Conservation (phyloP, 2,329 filamentous ascomycete species). For the Colletotrichum tropicicola region DNA sequence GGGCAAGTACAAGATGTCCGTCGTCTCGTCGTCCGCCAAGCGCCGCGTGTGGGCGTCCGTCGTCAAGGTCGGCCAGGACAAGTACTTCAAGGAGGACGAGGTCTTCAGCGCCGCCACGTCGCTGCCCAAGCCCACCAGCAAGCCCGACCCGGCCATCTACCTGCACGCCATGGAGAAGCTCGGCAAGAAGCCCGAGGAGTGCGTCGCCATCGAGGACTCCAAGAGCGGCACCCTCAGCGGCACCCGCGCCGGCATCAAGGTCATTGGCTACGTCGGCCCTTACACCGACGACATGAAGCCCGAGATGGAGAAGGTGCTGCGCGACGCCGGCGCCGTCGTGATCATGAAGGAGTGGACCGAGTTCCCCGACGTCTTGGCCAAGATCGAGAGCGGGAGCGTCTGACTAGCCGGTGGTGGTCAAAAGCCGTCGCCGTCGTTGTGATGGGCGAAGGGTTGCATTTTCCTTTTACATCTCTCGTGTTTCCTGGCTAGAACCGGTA, state of each 20-base stretch:
- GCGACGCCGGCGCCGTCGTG: slow-evolving; percentile 67
- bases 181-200: slow-evolving; percentile 75
- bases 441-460: background rate
- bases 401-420: slow-evolving; percentile 29
- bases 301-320: slow-evolving; percentile 71
- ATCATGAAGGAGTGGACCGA: slow-evolving; percentile 70
- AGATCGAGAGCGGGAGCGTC: slow-evolving; percentile 43
- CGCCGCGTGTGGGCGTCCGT: slow-evolving; percentile 81
- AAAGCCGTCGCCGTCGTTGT: slow-evolving; percentile 23
- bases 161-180: slow-evolving; percentile 78
- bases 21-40: slow-evolving; percentile 84
- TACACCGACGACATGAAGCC: slow-evolving; percentile 70
- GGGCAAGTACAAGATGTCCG: slow-evolving; percentile 76
- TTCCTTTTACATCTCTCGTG: background rate
- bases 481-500: background rate
- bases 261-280: slow-evolving; percentile 86
- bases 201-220: slow-evolving; percentile 87
- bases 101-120: slow-evolving; percentile 87
- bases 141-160: slow-evolving; percentile 92
- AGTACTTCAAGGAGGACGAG: slow-evolving; percentile 79
- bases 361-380: slow-evolving; percentile 57
- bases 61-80: slow-evolving; percentile 80
- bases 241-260: slow-evolving; percentile 79
- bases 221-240: slow-evolving; percentile 82
- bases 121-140: slow-evolving; percentile 81